These are phyloP conservation scores for Chlamydomonas sphaeroides DNA, from an alignment of 139 green algal species.

Conservation along the genomic window DNA sequence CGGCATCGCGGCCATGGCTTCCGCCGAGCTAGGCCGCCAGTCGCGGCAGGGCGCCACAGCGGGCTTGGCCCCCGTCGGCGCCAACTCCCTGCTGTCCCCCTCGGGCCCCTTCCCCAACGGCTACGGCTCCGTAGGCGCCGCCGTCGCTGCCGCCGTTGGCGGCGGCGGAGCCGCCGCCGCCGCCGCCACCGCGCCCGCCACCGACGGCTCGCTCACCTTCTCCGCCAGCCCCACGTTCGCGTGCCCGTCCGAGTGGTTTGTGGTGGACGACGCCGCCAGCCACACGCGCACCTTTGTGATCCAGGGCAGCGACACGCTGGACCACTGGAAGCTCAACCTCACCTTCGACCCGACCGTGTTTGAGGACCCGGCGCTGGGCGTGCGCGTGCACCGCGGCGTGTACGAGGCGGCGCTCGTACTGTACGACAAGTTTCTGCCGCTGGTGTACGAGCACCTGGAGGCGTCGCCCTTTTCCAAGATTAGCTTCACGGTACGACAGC, in stretches of 20 bases:
- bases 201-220: neutral
- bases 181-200: neutral
- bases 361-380: conserved; percentile 84
- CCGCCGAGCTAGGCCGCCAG: neutral
- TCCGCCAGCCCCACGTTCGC: conserved; percentile 11
- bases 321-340: conserved; percentile 92
- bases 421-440: conserved; percentile 91
- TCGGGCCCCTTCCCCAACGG: no score
- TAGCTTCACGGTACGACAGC: conserved; percentile 81
- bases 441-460: conserved; percentile 87
- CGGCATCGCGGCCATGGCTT: conserved; percentile 26
- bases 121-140: neutral
- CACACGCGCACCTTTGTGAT: conserved; percentile 81
- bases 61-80: conserved; percentile 3
- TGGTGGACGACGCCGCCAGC: conserved; percentile 76
- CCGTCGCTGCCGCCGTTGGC: neutral
- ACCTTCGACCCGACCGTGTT: conserved; percentile 96
- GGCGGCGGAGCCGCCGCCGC: neutral
- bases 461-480: conserved; percentile 74
- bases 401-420: conserved; percentile 89
- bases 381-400: conserved; percentile 92
- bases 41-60: conserved; percentile 4
- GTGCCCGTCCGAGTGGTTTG: conserved; percentile 84
- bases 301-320: conserved; percentile 61
- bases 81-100: neutral